Conservation (phyloP, 306 rosid genomes). For the Carpinus viminea region DNA sequence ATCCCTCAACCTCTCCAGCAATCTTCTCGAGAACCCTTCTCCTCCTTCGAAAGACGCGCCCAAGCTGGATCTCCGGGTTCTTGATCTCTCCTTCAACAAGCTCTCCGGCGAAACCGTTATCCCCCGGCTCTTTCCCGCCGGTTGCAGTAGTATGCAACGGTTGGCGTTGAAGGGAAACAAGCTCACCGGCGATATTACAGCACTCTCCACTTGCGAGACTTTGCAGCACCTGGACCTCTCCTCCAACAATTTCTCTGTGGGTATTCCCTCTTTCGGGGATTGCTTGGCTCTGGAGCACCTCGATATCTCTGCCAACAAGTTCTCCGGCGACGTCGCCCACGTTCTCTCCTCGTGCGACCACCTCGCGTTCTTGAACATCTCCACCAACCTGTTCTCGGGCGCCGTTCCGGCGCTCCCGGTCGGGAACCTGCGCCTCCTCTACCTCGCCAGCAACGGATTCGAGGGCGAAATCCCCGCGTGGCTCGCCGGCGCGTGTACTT, state of each 20-base stretch:
- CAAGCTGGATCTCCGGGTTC: slow-evolving; percentile 37
- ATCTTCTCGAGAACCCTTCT: slow-evolving; percentile 42
- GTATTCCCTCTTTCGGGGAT: slow-evolving; percentile 62
- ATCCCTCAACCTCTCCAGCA: slow-evolving; percentile 65
- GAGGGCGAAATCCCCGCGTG: slow-evolving; percentile 48
- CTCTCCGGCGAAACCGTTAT: slow-evolving; percentile 45
- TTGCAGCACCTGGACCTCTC: slow-evolving; percentile 62
- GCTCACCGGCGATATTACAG: slow-evolving; percentile 51
- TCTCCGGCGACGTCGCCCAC: slow-evolving; percentile 52
- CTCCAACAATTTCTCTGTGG: slow-evolving; percentile 58
- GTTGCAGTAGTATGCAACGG: slow-evolving; percentile 33
- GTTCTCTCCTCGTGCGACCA: slow-evolving; percentile 44
- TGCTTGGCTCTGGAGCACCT: slow-evolving; percentile 52
- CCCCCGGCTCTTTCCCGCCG: slow-evolving; percentile 54
- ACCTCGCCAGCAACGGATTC: slow-evolving; percentile 52
- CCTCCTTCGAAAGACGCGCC: slow-evolving; percentile 23
- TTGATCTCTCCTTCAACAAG: slow-evolving; percentile 75
- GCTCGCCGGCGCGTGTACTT: slow-evolving; percentile 48
- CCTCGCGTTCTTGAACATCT: slow-evolving; percentile 57
- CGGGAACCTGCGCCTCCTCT: slow-evolving; percentile 45
- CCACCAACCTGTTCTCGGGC: slow-evolving; percentile 64
- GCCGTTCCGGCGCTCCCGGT: slow-evolving; percentile 53
- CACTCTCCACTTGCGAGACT: slow-evolving; percentile 38
- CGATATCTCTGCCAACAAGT: slow-evolving; percentile 79
- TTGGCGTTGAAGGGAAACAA: slow-evolving; percentile 64